Evolutionary conservation across 2,329 filamentous ascomycete genomes (phyloP), one percentile per base, ranked within the genome.

Genomic region (Talaromyces sp.): DNA sequence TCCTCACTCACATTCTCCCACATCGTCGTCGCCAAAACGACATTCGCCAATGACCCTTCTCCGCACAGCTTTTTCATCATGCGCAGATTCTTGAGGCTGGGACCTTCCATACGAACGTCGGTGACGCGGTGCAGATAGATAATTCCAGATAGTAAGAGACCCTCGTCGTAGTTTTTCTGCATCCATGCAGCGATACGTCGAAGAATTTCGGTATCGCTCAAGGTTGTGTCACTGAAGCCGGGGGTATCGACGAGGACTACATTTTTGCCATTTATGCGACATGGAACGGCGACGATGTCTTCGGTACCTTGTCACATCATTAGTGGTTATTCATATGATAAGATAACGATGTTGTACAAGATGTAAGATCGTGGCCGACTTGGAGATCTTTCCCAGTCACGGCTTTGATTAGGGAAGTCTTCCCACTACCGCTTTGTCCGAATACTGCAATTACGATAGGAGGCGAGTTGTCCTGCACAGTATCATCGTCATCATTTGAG

Each of bases 51-150:
- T 3, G 65, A 66, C 6, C 73, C 60, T 2, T 72, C 66, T 2
- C 80, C 80, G 60, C 76, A 79, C 0, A 82, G 69, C n/a, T 76
- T 69, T 50, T 73, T 71, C 64, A 82, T 79, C 68, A 80, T 77
- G 9, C 67, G 62, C 0, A 81, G 62, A 43, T 77, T 79, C 3
- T 70, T 68, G 9, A 74, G 52, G 1, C 74, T 68, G 0, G 74
- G 72, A 0, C 76, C 76, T 5, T 69, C 64, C 70, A 80, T 75
- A 2, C 77, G 69, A 0, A 61, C 57, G 27, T 78, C 73, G 0
- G 66, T 72, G 66, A 82, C 81, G 0, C 71, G 70, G 45, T 82
- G 78, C 1, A 81, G 69, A 61, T 78, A 79, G 1, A 81, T 69
- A 31, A 79, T 72, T 0, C 75, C 77, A 3, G 67, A 64, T 1